Base-by-base conservation (phyloP, 2,329 filamentous ascomycete species). In the Fusarium pilosicola region DNA sequence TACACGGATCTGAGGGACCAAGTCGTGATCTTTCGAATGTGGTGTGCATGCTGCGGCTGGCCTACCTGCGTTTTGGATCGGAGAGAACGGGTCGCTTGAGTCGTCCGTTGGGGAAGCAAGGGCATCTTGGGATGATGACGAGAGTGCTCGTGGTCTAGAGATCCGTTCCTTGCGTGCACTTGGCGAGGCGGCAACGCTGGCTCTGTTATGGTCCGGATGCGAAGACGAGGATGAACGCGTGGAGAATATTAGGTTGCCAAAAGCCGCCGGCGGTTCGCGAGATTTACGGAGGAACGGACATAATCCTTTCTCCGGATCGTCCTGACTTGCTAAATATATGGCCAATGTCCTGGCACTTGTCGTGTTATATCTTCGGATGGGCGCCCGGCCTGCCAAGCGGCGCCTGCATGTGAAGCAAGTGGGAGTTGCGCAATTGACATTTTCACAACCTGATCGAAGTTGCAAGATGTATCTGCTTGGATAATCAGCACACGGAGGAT, bases 311-410 rank as follows among this genome's bases (percentile, higher is more conserved):
- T 94, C 91, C 1, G 94, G 90, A 73, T 96, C 90, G 76, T 95
- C 93, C 78, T 94, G 91, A 77, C 92, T 93, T 15, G 94, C 94
- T 57, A 97, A 87, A 77, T 93, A 94, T 63, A 94, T 89, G 18
- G 95, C 95, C 38, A 97, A 83, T 4, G 93, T 94, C 77, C 94
- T 89, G 14, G 95, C 94, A 77, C 94, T 97, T 51, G 94, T 90
- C 28, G 92, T 88, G 65, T 92, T 97, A 77, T 95, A 96, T 77
- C 92, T 89, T 69, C 94, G 91, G 75, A 94, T 88, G 6, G 94
- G 94, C 2, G 88, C 88, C 72, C 90, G 89, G 39, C 88, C 89
- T 32, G 90, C 88, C 45, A 91, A 84, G 74, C 93, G 89, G 81
- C 89, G 92, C 62, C 93, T 90, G 80, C 90, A 94, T 70, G 91